Evolutionary conservation across 768 basidiomycete genomes (phyloP).

Genomic region (Tremella mesenterica): DNA sequence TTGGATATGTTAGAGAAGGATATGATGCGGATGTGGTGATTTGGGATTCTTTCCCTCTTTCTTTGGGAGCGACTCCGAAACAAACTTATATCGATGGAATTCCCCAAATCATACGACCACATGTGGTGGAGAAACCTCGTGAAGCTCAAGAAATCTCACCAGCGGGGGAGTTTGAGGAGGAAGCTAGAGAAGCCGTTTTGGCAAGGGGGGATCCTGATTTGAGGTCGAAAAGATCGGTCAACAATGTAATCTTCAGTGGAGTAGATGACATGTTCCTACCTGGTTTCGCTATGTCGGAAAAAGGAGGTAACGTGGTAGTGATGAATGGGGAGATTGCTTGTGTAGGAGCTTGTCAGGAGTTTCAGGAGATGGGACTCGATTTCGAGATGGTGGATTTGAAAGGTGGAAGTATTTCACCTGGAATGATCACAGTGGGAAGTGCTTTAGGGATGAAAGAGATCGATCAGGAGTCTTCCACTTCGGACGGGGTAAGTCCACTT

Average conservation of each 20-base stretch:
- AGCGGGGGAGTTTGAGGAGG: slow-evolving; percentile 64
- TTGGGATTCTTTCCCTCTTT: slow-evolving; percentile 58
- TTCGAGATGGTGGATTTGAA: slow-evolving; percentile 54
- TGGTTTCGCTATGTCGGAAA: slow-evolving; percentile 14
- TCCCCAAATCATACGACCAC: slow-evolving; percentile 50
- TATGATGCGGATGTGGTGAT: slow-evolving; percentile 70
- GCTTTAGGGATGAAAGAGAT: slow-evolving; percentile 67
- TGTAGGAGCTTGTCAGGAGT: slow-evolving; percentile 40
- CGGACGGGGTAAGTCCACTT: slow-evolving; percentile 51
- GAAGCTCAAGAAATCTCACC: slow-evolving; percentile 53
- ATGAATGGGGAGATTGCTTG: slow-evolving; percentile 54
- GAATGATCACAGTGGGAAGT: slow-evolving; percentile 58
- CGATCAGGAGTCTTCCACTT: slow-evolving; percentile 55
- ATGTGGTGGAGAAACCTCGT: slow-evolving; percentile 52
- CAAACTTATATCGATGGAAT: slow-evolving; percentile 84
- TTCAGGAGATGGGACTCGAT: slow-evolving; percentile 10
- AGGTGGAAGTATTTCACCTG: slow-evolving; percentile 57
- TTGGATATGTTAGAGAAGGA: slow-evolving; percentile 63
- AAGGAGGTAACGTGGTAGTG: slow-evolving; percentile 47
- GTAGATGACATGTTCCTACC: slow-evolving; percentile 51
- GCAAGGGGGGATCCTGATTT: slow-evolving; percentile 72
- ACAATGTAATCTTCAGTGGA: slow-evolving; percentile 57
- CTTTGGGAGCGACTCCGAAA: slow-evolving; percentile 65
- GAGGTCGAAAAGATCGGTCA: slow-evolving; percentile 45
- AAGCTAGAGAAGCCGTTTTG: slow-evolving; percentile 55